These are phyloP conservation scores for Prunus padus DNA, from an alignment of 306 rosid genomes.

Conservation along the genomic window DNA sequence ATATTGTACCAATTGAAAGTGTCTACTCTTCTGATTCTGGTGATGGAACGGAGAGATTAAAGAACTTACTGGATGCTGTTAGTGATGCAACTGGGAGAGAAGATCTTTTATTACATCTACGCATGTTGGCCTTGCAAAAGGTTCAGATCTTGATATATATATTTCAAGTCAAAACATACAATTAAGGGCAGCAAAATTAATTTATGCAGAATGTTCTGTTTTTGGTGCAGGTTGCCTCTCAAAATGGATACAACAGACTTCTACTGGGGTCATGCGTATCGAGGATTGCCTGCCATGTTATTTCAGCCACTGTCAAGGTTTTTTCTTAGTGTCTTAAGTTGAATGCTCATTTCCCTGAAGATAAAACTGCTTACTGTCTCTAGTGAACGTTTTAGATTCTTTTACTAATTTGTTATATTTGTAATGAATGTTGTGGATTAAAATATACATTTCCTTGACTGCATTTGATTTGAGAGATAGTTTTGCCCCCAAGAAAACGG, in stretches of 20 bases:
- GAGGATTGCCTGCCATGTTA: constrained; percentile 80
- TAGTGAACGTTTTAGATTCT: neutral
- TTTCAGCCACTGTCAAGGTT: constrained; percentile 89
- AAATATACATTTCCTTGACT: neutral
- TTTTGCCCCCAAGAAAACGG: neutral
- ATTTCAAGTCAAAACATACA: constrained; percentile 13
- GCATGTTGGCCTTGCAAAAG: constrained; percentile 84
- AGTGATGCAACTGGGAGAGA: constrained; percentile 79
- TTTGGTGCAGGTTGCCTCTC: constrained; percentile 50
- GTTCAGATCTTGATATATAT: constrained; percentile 35
- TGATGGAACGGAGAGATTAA: constrained; percentile 52
- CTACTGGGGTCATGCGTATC: constrained; percentile 79
- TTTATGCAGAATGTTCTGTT: constrained; percentile 11
- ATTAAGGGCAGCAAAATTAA: neutral
- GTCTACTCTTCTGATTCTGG: constrained; percentile 47
- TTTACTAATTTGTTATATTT: neutral
- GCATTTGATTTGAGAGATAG: neutral
- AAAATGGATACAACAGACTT: constrained; percentile 80
- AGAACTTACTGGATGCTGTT: constrained; percentile 42
- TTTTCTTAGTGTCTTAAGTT: neutral
- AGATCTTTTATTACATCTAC: constrained; percentile 65
- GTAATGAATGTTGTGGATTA: neutral
- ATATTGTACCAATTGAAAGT: constrained; percentile 64
- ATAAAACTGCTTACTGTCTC: neutral
- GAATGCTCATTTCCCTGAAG: neutral